Evolutionary conservation across 116 monocot genomes (phyloP).

Genomic region (Dioscorea cayenensis): DNA sequence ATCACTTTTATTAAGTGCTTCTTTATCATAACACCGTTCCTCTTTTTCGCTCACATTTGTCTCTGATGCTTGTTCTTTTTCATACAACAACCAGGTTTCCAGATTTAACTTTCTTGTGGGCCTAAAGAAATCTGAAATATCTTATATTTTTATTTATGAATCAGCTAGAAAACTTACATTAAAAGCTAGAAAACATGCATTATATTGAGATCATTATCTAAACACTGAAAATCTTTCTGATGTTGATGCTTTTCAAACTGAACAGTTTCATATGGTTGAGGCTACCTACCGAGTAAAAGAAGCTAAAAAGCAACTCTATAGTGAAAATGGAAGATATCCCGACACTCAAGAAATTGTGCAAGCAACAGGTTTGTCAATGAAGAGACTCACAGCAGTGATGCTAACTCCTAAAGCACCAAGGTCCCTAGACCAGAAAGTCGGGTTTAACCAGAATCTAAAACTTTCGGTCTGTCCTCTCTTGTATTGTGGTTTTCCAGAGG

Average conservation of each 20-base stretch:
- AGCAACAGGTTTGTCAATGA: constrained; percentile 71
- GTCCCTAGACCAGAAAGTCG: constrained; percentile 79
- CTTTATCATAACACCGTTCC: too few relatives aligned
- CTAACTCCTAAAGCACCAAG: constrained; percentile 67
- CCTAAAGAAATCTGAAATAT: not conserved
- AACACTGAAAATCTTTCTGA: not conserved
- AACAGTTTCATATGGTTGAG: constrained; percentile 85
- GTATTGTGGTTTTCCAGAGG: not conserved
- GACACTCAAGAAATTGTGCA: constrained; percentile 58
- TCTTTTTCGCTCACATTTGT: too few relatives aligned
- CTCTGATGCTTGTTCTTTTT: too few relatives aligned
- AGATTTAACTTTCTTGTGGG: too few relatives aligned
- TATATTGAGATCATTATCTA: not conserved
- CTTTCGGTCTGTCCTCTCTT: constrained; percentile 53
- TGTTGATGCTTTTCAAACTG: not conserved
- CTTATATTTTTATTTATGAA: not conserved
- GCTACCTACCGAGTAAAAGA: constrained; percentile 75
- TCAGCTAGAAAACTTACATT: too few relatives aligned
- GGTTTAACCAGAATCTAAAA: constrained; percentile 59
- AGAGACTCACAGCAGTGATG: constrained; percentile 63
- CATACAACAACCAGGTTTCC: too few relatives aligned
- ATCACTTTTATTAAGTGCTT: too few relatives aligned
- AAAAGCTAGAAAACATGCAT: not conserved
- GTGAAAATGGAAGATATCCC: constrained; percentile 56
- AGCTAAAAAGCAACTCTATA: constrained; percentile 75